Percentiles rank a stretch among this genome's conserved stretches.
Conservation (phyloP, 805 yeast genomes). For the Cephaloascus fragrans region DNA sequence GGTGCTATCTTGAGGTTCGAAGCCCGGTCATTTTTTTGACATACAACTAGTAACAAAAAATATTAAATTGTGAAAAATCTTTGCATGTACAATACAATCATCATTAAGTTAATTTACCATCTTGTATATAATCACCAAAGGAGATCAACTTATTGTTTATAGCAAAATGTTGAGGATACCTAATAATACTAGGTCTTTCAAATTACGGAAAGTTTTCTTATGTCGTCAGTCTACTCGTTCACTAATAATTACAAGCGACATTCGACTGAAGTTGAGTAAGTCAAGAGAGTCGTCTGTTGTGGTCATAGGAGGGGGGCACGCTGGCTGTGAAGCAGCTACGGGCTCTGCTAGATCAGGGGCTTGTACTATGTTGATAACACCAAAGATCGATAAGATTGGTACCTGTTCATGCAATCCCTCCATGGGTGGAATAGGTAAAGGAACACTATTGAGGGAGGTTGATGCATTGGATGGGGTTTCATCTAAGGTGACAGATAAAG, state of each 20-base stretch:
- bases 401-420: slow-evolving; percentile 96
- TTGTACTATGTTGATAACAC: slow-evolving; percentile 65
- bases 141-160: too few species aligned
- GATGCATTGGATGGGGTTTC: slow-evolving; percentile 96
- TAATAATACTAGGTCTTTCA: too few species aligned
- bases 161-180: too few species aligned
- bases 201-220: too few species aligned
- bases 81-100: too few species aligned
- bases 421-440: slow-evolving; percentile 98
- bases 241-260: slow-evolving; percentile 23
- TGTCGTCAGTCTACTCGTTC: background rate
- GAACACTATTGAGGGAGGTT: slow-evolving; percentile 82
- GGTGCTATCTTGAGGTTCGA: too few species aligned
- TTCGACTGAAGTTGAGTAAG: slow-evolving; percentile 15
- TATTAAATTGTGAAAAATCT: too few species aligned
- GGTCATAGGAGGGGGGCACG: slow-evolving; percentile 97
- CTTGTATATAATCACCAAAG: too few species aligned
- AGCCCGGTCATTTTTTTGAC: too few species aligned
- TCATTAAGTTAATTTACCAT: too few species aligned
- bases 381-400: slow-evolving; percentile 66
- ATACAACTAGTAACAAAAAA: too few species aligned
- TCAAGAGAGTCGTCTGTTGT: slow-evolving; percentile 51
- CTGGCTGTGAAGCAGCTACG: slow-evolving; percentile 96
- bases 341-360: slow-evolving; percentile 85
- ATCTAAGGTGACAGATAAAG: slow-evolving; percentile 75